These are phyloP conservation scores for Yamadazyma sp. DNA, from an alignment of 805 yeast genomes.

Conservation along the genomic window DNA sequence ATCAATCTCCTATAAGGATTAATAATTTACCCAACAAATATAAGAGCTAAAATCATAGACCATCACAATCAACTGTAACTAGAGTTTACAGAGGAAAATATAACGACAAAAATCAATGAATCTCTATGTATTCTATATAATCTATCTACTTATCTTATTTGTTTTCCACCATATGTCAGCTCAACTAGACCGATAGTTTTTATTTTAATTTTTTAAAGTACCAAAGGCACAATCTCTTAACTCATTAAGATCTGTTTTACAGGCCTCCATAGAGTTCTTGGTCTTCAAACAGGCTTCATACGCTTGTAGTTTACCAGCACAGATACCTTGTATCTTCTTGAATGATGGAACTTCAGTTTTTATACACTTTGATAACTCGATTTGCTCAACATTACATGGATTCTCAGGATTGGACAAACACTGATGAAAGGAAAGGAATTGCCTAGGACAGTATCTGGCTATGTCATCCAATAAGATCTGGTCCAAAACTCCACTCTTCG, in stretches of 20 bases:
- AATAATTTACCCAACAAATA: slow-evolving; percentile 34
- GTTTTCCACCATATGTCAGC: too few relatives aligned
- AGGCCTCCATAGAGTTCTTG: slow-evolving; percentile 42
- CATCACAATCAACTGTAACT: too few relatives aligned
- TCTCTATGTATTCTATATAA: too few relatives aligned
- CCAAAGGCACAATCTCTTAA: slow-evolving; percentile 64
- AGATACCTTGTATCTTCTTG: slow-evolving; percentile 60
- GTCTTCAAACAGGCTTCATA: slow-evolving; percentile 64
- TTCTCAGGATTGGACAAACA: slow-evolving; percentile 60
- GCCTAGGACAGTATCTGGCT: slow-evolving; percentile 71
- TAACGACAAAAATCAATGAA: too few relatives aligned
- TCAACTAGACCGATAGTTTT: too few relatives aligned
- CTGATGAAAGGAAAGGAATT: slow-evolving; percentile 68
- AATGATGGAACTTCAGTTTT: slow-evolving; percentile 65
- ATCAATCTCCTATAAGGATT: slow-evolving; percentile 26
- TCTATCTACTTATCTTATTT: too few relatives aligned
- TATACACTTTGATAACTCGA: slow-evolving; percentile 60
- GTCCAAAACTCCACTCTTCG: slow-evolving; percentile 43
- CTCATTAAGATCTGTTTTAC: slow-evolving; percentile 50
- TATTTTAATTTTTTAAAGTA: slow-evolving; percentile 18
- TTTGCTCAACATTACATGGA: slow-evolving; percentile 56
- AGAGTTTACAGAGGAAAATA: too few relatives aligned
- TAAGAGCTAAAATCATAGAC: too few relatives aligned
- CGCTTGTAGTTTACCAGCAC: slow-evolving; percentile 53
- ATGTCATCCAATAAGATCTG: slow-evolving; percentile 76